phyloP scores from a whole-genome alignment of 495 filamentous ascomycete species.

The Podospora pseudopauciseta region DNA sequence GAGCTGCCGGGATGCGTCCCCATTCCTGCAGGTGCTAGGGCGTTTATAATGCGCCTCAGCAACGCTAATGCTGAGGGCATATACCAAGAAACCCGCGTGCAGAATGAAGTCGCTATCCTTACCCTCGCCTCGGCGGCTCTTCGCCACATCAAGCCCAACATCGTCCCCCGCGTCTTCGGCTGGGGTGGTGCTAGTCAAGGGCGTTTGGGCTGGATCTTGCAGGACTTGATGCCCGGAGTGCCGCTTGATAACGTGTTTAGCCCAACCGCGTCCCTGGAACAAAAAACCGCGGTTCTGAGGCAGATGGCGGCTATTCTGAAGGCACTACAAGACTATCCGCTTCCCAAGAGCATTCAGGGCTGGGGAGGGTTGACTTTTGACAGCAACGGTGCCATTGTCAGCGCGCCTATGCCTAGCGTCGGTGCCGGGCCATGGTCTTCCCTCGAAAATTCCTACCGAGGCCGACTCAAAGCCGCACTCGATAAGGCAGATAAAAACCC shows the following conservation, averaged over 20 bases:
- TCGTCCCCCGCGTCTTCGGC: constrained; percentile 31
- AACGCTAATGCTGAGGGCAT: constrained; percentile 32
- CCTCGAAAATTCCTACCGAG: constrained; percentile 23
- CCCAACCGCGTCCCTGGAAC: constrained; percentile 9
- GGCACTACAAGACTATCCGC: constrained; percentile 27
- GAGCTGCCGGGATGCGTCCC: constrained; percentile 20
- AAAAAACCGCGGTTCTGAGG: constrained; percentile 10
- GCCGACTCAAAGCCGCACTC: constrained; percentile 25
- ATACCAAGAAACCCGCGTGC: constrained; percentile 25
- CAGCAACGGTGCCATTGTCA: constrained; percentile 24
- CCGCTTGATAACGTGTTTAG: constrained; percentile 8
- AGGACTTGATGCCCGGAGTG: constrained; percentile 22
- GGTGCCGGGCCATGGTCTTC: constrained; percentile 27
- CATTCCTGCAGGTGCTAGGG: constrained; percentile 23
- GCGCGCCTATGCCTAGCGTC: constrained; percentile 29
- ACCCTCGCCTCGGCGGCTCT: constrained; percentile 33
- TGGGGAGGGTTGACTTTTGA: constrained; percentile 33
- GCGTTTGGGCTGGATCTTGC: constrained; percentile 30
- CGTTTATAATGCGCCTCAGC: constrained; percentile 30
- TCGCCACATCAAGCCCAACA: constrained; percentile 21
- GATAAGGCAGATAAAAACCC: constrained; percentile 26
- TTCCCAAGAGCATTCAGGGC: constrained; percentile 28
- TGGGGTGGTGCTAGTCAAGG: constrained; percentile 17
- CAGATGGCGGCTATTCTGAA: constrained; percentile 25
- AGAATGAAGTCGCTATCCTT: constrained; percentile 33